phyloP scores from a whole-genome alignment of 352 stramenopile genomes.

The Pythium insidiosum region DNA sequence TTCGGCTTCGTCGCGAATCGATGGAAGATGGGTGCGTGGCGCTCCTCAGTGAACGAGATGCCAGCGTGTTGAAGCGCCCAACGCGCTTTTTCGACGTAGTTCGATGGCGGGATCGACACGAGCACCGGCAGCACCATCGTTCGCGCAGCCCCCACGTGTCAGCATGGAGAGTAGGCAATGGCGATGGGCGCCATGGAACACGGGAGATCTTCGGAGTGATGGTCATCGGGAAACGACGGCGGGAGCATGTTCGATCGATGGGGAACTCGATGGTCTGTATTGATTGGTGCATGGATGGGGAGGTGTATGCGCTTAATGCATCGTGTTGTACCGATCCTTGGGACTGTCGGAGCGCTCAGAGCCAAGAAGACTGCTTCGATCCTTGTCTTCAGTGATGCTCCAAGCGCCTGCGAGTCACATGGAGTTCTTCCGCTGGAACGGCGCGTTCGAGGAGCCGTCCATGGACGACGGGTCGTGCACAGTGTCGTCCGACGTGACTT shows the following conservation, averaged over 20 bases:
- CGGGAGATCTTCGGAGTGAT: too few relatives aligned
- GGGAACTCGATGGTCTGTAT: too few relatives aligned
- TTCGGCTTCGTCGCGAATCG: constrained; percentile 36
- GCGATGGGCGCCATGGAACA: background rate
- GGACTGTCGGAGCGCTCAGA: too few relatives aligned
- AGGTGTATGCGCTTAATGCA: too few relatives aligned
- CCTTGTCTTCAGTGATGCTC: constrained; percentile 12
- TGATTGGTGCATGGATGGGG: too few relatives aligned
- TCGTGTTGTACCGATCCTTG: too few relatives aligned
- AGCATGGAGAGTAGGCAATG: background rate
- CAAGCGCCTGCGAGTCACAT: constrained; percentile 10
- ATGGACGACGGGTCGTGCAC: constrained; percentile 4
- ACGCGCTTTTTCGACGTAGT: constrained; percentile 54
- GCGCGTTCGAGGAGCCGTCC: constrained; percentile 2
- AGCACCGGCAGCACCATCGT: constrained; percentile 9
- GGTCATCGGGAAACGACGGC: too few relatives aligned
- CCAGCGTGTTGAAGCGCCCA: constrained; percentile 36
- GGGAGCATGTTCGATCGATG: too few relatives aligned
- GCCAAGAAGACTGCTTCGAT: constrained; percentile 14
- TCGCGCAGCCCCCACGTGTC: background rate
- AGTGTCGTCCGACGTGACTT: background rate
- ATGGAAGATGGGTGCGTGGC: constrained; percentile 32
- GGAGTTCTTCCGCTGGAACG: constrained; percentile 15
- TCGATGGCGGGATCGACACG: constrained; percentile 47
- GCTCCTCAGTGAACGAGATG: constrained; percentile 35